Percentiles rank a stretch among this genome's conserved stretches.
phyloP scores from a whole-genome alignment of 768 basidiomycete species.

The Rossbeevera mucosa region DNA sequence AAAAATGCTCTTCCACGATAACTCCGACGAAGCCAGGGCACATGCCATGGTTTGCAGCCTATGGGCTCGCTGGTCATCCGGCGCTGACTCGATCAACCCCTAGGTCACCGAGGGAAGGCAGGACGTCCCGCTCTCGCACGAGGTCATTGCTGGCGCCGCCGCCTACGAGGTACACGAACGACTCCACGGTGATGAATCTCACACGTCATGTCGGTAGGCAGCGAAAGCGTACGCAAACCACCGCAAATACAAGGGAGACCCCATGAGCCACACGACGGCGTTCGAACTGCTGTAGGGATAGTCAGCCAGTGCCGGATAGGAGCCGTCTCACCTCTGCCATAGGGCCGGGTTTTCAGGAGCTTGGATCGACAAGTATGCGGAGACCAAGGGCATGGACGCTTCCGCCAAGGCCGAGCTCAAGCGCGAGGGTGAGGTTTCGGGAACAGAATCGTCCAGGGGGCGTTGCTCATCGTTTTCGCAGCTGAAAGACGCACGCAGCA shows the following conservation, averaged over 20 bases:
- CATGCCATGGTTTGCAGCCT: slow-evolving; percentile 8
- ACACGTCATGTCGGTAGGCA: slow-evolving; percentile 13
- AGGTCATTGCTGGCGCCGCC: slow-evolving; percentile 26
- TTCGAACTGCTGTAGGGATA: slow-evolving; percentile 22
- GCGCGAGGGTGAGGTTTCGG: slow-evolving; percentile 15
- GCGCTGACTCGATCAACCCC: neutral
- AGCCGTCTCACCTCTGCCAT: neutral
- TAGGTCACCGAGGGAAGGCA: slow-evolving; percentile 18
- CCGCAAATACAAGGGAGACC: slow-evolving; percentile 14
- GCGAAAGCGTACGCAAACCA: slow-evolving; percentile 30
- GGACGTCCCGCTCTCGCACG: slow-evolving; percentile 22
- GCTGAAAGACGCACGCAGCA: slow-evolving; percentile 10
- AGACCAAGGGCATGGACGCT: slow-evolving; percentile 24
- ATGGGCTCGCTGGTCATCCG: neutral
- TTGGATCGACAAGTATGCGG: slow-evolving; percentile 21
- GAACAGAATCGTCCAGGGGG: too few species aligned
- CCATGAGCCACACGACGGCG: slow-evolving; percentile 22
- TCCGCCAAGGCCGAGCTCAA: slow-evolving; percentile 19
- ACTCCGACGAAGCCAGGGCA: slow-evolving; percentile 26
- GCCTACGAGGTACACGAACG: slow-evolving; percentile 25
- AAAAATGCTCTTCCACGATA: slow-evolving; percentile 23
- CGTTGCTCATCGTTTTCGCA: slow-evolving; percentile 6
- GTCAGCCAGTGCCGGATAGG: neutral
- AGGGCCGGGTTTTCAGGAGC: slow-evolving; percentile 28
- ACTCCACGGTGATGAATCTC: too few species aligned